Conservation (phyloP, 192 early-diverging fungal species). For the Coemansia sp. region DNA sequence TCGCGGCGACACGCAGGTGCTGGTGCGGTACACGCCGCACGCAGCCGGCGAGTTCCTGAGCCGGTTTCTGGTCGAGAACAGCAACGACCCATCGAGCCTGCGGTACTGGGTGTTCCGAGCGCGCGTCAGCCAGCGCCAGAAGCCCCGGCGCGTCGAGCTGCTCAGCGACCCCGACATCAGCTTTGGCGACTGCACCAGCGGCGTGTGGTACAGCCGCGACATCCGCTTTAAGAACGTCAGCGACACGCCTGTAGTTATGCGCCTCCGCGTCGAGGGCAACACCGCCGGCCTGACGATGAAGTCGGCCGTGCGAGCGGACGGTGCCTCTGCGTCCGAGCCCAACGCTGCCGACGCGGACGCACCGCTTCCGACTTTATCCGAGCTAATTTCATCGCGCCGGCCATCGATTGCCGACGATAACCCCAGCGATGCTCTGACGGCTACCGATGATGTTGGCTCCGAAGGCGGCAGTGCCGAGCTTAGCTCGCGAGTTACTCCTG, state of each 20-base stretch:
- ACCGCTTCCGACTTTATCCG: neutral
- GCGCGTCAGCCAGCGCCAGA: slow-evolving; percentile 66
- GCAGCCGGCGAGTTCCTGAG: slow-evolving; percentile 90
- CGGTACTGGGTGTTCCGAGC: slow-evolving; percentile 80
- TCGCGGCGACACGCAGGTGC: slow-evolving; percentile 68
- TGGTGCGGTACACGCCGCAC: slow-evolving; percentile 81
- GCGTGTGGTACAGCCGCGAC: slow-evolving; percentile 79
- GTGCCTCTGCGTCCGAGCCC: neutral
- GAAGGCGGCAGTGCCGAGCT: slow-evolving; percentile 8
- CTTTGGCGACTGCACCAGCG: slow-evolving; percentile 92
- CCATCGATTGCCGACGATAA: slow-evolving; percentile 9
- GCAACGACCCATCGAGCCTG: slow-evolving; percentile 81
- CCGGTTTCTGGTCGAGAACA: slow-evolving; percentile 87
- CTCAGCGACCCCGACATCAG: slow-evolving; percentile 69
- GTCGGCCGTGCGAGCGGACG: slow-evolving; percentile 12
- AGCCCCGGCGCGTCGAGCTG: slow-evolving; percentile 64
- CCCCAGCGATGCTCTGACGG: slow-evolving; percentile 1
- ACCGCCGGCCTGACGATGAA: slow-evolving; percentile 27
- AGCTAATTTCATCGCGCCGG: neutral
- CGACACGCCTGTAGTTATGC: slow-evolving; percentile 71
- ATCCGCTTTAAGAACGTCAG: slow-evolving; percentile 80
- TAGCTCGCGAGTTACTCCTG: neutral
- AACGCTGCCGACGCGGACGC: neutral
- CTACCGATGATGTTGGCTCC: slow-evolving; percentile 7
- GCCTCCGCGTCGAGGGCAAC: slow-evolving; percentile 59